phyloP scores from a whole-genome alignment of 352 stramenopile species.

The Aphanomyces astaci region DNA sequence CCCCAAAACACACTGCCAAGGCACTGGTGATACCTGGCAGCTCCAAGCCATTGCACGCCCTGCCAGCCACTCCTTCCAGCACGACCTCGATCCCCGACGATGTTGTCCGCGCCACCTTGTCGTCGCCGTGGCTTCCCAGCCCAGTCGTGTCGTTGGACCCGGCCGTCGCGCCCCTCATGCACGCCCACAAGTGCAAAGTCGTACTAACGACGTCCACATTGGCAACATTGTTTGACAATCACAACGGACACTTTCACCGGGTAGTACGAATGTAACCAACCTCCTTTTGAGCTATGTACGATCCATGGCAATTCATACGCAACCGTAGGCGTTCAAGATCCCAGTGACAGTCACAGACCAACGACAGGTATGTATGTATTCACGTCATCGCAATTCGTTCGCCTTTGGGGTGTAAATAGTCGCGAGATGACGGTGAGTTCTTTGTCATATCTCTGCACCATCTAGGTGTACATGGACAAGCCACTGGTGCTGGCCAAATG shows the following conservation, averaged over 20 bases:
- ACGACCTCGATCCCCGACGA: neutral
- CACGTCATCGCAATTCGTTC: too few relatives aligned
- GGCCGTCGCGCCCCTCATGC: constrained; percentile 50
- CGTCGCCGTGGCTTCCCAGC: neutral
- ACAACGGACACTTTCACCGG: constrained; percentile 28
- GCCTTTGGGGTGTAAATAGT: too few relatives aligned
- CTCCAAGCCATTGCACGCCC: neutral
- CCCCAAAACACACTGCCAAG: neutral
- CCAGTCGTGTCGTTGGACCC: constrained; percentile 46
- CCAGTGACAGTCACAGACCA: neutral
- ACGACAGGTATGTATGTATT: constrained; percentile 38
- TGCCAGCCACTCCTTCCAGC: neutral
- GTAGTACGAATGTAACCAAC: constrained; percentile 13
- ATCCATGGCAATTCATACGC: too few relatives aligned
- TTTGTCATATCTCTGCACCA: constrained; percentile 35
- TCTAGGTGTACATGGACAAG: constrained; percentile 52
- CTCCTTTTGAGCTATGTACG: too few relatives aligned
- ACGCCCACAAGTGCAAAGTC: constrained; percentile 57
- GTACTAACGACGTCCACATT: constrained; percentile 63
- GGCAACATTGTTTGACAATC: constrained; percentile 56
- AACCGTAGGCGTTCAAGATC: neutral
- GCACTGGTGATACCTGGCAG: neutral
- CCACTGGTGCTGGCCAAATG: constrained; percentile 26
- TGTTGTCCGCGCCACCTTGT: neutral
- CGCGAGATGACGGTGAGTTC: neutral